These are phyloP conservation scores for Xylaria cubensis DNA, from an alignment of 495 filamentous ascomycete genomes.

Conservation along the genomic window DNA sequence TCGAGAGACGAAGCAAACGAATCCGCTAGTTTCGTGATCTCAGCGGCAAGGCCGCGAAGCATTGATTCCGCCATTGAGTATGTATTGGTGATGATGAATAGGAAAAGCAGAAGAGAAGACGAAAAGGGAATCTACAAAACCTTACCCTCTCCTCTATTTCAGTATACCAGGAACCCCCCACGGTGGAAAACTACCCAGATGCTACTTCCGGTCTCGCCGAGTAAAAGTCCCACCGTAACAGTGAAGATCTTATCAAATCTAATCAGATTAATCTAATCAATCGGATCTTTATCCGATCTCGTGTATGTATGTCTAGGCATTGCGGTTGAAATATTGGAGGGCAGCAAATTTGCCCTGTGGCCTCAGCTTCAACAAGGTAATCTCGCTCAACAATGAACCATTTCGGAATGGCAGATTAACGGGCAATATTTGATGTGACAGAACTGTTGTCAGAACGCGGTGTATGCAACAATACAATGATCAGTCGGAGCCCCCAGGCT, in stretches of 20 bases:
- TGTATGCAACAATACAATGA: background rate
- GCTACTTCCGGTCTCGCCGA: constrained; percentile 16
- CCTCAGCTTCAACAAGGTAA: background rate
- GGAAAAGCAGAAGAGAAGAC: background rate
- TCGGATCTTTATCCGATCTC: background rate
- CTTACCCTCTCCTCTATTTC: constrained; percentile 1
- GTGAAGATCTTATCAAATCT: constrained; percentile 21
- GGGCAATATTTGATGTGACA: no score
- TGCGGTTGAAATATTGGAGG: background rate
- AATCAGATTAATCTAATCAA: constrained; percentile 24
- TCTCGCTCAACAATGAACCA: background rate
- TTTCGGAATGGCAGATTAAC: background rate
- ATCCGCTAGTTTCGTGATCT: constrained; percentile 38
- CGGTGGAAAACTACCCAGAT: background rate
- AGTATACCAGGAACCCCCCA: background rate
- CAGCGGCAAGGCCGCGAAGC: constrained; percentile 34
- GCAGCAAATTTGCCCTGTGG: background rate
- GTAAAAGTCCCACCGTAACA: background rate
- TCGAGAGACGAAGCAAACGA: constrained; percentile 34
- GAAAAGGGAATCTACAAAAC: background rate
- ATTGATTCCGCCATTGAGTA: constrained; percentile 35
- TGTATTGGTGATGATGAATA: background rate
- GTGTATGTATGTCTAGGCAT: background rate
- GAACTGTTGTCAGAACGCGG: background rate
- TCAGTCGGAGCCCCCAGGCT: background rate